These are phyloP conservation scores for Xerocomus minutiporus DNA, from an alignment of 1,284 basidiomycete genomes.

Conservation along the genomic window DNA sequence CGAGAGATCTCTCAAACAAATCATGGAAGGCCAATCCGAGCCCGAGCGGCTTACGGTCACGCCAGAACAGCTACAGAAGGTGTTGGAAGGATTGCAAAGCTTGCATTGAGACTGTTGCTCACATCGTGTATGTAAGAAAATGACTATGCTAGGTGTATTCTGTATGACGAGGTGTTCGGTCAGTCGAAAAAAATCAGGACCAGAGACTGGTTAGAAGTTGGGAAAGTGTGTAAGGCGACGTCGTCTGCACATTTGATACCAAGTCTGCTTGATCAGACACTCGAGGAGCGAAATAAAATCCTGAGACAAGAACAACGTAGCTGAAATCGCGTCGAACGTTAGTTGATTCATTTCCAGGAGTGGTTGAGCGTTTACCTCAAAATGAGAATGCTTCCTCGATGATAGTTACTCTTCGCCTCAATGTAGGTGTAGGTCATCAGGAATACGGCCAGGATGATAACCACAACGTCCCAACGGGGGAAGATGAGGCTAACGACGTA, in stretches of 20 bases:
- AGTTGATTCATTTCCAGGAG: not conserved
- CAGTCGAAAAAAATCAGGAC: constrained; percentile 12
- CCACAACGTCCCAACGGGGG: constrained; percentile 97
- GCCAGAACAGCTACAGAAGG: constrained; percentile 42
- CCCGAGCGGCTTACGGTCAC: constrained; percentile 50
- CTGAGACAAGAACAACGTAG: constrained; percentile 55
- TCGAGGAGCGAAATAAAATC: constrained; percentile 57
- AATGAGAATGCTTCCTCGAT: constrained; percentile 89
- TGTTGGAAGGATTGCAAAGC: constrained; percentile 58
- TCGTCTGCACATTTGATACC: not conserved
- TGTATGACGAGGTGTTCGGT: not conserved
- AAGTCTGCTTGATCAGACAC: constrained; percentile 21
- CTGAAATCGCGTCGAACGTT: constrained; percentile 26
- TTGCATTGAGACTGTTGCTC: constrained; percentile 47
- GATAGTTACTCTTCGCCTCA: constrained; percentile 96
- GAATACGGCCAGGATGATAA: constrained; percentile 92
- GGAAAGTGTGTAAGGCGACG: constrained; percentile 1
- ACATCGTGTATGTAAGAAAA: constrained; percentile 15
- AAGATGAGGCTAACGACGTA: constrained; percentile 78
- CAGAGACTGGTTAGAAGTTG: constrained; percentile 15
- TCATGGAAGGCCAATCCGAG: constrained; percentile 51
- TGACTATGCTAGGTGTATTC: constrained; percentile 14
- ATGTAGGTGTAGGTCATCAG: constrained; percentile 99
- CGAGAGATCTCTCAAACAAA: constrained; percentile 38
- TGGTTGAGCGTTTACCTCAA: constrained; percentile 56